phyloP scores from a whole-genome alignment of 2,329 filamentous ascomycete species.

The Arthrocladium fulminans region DNA sequence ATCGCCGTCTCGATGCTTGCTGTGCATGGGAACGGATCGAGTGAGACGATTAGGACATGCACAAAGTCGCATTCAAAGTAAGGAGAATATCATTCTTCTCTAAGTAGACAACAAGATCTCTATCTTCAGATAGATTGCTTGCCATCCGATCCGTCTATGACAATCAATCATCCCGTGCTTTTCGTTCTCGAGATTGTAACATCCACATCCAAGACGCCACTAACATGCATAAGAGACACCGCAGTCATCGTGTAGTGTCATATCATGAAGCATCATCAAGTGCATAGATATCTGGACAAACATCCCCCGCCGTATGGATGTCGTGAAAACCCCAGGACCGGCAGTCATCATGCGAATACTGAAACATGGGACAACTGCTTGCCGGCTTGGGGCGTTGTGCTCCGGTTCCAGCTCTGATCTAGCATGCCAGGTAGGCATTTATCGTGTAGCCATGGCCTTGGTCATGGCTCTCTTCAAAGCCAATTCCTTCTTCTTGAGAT shows the following conservation, averaged over 20 bases:
- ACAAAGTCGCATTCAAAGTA: not conserved
- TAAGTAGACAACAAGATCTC: not conserved
- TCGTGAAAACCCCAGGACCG: too few relatives aligned
- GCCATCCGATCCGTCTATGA: not conserved
- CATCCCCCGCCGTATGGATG: too few relatives aligned
- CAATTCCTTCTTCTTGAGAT: constrained; percentile 99
- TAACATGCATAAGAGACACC: constrained; percentile 5
- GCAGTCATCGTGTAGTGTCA: not conserved
- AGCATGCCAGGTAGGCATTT: constrained; percentile 33
- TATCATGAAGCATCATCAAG: constrained; percentile 2
- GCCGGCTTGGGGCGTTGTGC: not conserved
- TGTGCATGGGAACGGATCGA: too few relatives aligned
- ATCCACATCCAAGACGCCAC: constrained; percentile 4
- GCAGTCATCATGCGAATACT: too few relatives aligned
- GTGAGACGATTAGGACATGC: not conserved
- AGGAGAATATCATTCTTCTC: constrained; percentile 1
- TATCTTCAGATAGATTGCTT: not conserved
- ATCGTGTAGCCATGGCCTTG: constrained; percentile 93
- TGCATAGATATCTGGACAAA: too few relatives aligned
- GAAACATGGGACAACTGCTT: not conserved
- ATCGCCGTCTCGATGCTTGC: too few relatives aligned
- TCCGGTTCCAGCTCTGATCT: too few relatives aligned
- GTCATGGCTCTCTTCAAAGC: constrained; percentile 95
- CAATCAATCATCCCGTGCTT: not conserved
- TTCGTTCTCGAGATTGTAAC: constrained; percentile 1